Percentiles rank a stretch among this genome's conserved stretches.
Evolutionary conservation across 2,329 filamentous ascomycete genomes (phyloP).

Genomic region (Fusarium sublunatum): DNA sequence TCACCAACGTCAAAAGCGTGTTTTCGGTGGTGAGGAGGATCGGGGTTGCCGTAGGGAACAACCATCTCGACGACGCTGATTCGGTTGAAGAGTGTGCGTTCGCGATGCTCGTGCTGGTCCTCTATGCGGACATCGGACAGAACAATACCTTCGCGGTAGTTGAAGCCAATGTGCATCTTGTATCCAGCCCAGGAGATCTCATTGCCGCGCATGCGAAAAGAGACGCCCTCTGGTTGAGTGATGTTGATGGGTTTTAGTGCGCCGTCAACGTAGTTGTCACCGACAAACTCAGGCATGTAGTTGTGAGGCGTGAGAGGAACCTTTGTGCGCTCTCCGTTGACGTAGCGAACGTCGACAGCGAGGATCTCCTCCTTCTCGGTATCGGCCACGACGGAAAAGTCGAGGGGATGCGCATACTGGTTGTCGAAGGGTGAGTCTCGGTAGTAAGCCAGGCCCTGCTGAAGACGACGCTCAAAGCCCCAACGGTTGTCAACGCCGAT

Average conservation of each 20-base stretch:
- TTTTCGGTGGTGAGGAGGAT: constrained; percentile 82
- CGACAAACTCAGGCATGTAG: constrained; percentile 52
- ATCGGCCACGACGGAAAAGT: constrained; percentile 58
- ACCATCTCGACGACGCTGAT: constrained; percentile 77
- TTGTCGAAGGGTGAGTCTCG: constrained; percentile 77
- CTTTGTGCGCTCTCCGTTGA: constrained; percentile 62
- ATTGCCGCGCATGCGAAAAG: constrained; percentile 60
- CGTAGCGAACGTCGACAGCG: constrained; percentile 55
- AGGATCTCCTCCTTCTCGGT: constrained; percentile 63
- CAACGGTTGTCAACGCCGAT: constrained; percentile 86
- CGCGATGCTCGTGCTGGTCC: constrained; percentile 54
- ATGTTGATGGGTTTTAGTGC: constrained; percentile 54
- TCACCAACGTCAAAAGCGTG: constrained; percentile 85
- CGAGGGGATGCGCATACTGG: constrained; percentile 68
- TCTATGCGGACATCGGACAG: constrained; percentile 77
- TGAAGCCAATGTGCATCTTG: constrained; percentile 78
- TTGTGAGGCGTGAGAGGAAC: constrained; percentile 54
- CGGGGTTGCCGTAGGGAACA: constrained; percentile 80
- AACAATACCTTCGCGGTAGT: constrained; percentile 75
- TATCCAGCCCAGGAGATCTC: constrained; percentile 71
- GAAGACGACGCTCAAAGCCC: constrained; percentile 75
- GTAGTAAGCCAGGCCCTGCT: constrained; percentile 87
- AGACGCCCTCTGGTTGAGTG: constrained; percentile 55
- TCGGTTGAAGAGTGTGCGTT: constrained; percentile 73
- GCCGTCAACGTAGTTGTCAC: constrained; percentile 51